These are phyloP conservation scores for Saccharomycopsis lassenensis DNA, from an alignment of 805 yeast genomes.

Conservation along the genomic window DNA sequence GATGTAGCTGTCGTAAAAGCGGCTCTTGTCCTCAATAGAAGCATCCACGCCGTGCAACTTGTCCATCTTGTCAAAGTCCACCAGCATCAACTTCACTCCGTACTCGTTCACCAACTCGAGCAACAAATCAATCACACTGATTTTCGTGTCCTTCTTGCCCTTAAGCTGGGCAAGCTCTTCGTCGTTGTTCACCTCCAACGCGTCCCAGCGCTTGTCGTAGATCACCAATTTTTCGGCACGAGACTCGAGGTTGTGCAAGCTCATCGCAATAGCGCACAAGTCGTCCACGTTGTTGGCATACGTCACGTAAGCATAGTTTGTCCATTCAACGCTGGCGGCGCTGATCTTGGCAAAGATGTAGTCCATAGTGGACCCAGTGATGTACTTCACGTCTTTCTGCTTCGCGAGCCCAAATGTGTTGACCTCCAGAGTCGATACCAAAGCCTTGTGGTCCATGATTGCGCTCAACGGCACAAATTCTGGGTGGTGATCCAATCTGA, in stretches of 20 bases:
- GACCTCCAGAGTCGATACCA: no score
- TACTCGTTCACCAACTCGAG: background rate
- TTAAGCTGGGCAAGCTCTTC: slow-evolving; percentile 5
- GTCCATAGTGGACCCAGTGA: background rate
- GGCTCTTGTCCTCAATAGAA: no score
- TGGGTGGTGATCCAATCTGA: no score
- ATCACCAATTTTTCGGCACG: background rate
- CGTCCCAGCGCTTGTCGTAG: slow-evolving; percentile 4
- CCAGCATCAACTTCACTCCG: background rate
- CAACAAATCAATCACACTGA: slow-evolving; percentile 3
- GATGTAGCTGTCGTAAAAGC: background rate
- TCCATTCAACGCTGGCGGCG: background rate
- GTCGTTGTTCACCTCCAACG: background rate
- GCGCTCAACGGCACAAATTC: no score
- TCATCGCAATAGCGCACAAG: slow-evolving; percentile 5
- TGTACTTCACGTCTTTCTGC: background rate
- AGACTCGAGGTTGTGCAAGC: background rate
- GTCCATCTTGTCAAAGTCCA: background rate
- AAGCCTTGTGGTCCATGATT: no score
- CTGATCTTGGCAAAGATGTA: background rate
- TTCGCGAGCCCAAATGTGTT: no score
- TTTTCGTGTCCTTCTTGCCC: background rate
- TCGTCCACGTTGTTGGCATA: slow-evolving; percentile 3
- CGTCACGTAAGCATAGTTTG: slow-evolving; percentile 2
- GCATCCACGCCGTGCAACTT: no score